Evolutionary conservation across 305 asterid species (phyloP), one percentile per base, ranked within the genome.

Genomic region (Caryopteris hybrid): DNA sequence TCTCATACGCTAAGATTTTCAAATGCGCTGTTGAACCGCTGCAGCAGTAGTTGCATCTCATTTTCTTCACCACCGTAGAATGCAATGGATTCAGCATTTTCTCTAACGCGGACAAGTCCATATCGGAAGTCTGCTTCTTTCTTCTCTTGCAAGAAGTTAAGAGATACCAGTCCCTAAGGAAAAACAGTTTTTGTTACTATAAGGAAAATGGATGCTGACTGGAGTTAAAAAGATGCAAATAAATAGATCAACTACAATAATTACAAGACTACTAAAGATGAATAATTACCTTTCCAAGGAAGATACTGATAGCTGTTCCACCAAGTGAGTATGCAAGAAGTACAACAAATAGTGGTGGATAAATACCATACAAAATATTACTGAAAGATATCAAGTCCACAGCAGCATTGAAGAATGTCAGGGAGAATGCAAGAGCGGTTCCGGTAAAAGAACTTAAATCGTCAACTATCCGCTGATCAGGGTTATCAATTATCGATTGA

Each of bases 11-110:
- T 83, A 58, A 88, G 84, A 73, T 91, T 88, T 67, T 86, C 96
- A 78, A 86, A 88, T 67, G 97, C 97, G 10, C 91, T 85, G 71
- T 81, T 80, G 89, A 91, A 89, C 29, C 94, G 84, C 74, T 78
- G 85, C 76, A 89, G 66, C 61, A 91, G 80, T 39, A 89, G 83
- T 73, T 87, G 94, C 79, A 80, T 85, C 86, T 89, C 98, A 68
- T 91, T 91, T 74, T 77, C 83, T 82, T 91, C 98, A 23, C 98
- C 94, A 55, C 93, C 98, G 67, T 91, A 91, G 81, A 91, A 91
- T 47, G 98, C 98, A 76, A 91, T 91, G 69, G 98, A 86, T 73
- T 91, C 98, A 42, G 98, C 98, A 79, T 91, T 91, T 78, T 89
- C 98, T 71, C 98, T 74, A 76, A 91, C 79, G 10, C 96, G 96